Percentiles rank a stretch among this genome's conserved stretches.
phyloP scores from a whole-genome alignment of 352 stramenopile species.

The Phytophthora colocasiae region DNA sequence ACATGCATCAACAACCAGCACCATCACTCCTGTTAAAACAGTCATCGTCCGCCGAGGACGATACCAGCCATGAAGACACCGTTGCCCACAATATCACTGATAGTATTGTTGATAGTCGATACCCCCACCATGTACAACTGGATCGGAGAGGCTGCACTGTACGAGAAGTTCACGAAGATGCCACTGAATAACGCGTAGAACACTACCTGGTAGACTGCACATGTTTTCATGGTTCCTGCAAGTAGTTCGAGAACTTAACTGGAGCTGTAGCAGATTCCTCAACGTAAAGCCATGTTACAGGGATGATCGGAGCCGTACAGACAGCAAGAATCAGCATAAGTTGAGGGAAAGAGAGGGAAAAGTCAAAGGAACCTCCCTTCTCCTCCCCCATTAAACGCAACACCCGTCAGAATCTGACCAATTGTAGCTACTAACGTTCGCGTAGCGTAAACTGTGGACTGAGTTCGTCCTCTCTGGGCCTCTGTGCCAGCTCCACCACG shows the following conservation, averaged over 20 bases:
- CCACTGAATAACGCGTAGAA: slow-evolving; percentile 50
- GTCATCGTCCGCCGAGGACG: slow-evolving; percentile 10
- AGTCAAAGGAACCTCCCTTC: slow-evolving; percentile 41
- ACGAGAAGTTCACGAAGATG: slow-evolving; percentile 43
- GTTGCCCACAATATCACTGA: slow-evolving; percentile 38
- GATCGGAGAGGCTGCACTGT: slow-evolving; percentile 34
- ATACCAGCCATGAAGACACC: slow-evolving; percentile 21
- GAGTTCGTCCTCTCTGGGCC: slow-evolving; percentile 37
- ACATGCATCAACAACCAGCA: background rate
- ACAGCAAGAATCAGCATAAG: slow-evolving; percentile 36
- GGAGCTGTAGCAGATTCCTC: background rate
- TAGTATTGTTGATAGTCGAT: slow-evolving; percentile 46
- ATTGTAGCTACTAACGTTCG: slow-evolving; percentile 40
- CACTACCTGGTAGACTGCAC: slow-evolving; percentile 58
- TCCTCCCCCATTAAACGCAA: slow-evolving; percentile 41
- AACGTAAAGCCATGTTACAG: slow-evolving; percentile 1
- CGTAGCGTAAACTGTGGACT: slow-evolving; percentile 44
- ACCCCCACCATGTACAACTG: slow-evolving; percentile 40
- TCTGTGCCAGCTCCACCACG: slow-evolving; percentile 52
- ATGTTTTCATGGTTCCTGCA: slow-evolving; percentile 23
- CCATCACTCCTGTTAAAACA: background rate
- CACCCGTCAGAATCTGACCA: slow-evolving; percentile 35
- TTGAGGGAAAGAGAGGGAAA: slow-evolving; percentile 42
- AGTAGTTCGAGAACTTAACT: slow-evolving; percentile 18
- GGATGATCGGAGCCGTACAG: background rate